Percentiles rank a stretch among this genome's conserved stretches.
Conservation (phyloP, 306 rosid genomes). For the Ormosia emarginata region DNA sequence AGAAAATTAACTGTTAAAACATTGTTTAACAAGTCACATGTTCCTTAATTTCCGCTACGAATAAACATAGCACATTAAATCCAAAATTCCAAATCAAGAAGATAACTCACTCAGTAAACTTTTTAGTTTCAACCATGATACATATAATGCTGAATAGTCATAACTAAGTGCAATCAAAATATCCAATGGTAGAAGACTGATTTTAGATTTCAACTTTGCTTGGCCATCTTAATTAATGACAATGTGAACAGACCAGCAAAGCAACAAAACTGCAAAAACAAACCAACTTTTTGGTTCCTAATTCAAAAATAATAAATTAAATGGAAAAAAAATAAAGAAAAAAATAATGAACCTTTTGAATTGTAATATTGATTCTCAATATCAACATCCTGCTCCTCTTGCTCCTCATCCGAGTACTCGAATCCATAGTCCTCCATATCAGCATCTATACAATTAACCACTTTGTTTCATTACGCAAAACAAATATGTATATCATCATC, state of each 20-base stretch:
- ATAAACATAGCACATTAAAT: constrained; percentile 6
- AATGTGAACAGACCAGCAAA: not conserved
- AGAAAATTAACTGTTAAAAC: not conserved
- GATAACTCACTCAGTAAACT: not conserved
- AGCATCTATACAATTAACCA: constrained; percentile 57
- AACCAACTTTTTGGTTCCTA: not conserved
- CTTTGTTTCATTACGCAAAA: not conserved
- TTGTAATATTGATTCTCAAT: constrained; percentile 97
- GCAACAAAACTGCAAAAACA: not conserved
- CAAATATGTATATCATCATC: not conserved
- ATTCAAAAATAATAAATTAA: not conserved
- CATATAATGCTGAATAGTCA: not conserved
- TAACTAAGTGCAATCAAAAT: not conserved
- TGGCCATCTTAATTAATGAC: too few species aligned
- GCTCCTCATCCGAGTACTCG: constrained; percentile 98
- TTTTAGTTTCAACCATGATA: not conserved
- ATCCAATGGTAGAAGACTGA: not conserved
- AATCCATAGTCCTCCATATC: constrained; percentile 99
- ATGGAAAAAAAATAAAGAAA: not conserved
- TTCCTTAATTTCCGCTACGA: not conserved
- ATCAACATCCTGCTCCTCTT: constrained; percentile 96
- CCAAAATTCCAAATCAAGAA: not conserved
- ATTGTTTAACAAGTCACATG: not conserved
- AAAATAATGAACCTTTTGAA: constrained; percentile 56
- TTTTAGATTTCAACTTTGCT: not conserved